Evolutionary conservation across 805 yeast genomes (phyloP).

Genomic region (Cyberlindnera americana): DNA sequence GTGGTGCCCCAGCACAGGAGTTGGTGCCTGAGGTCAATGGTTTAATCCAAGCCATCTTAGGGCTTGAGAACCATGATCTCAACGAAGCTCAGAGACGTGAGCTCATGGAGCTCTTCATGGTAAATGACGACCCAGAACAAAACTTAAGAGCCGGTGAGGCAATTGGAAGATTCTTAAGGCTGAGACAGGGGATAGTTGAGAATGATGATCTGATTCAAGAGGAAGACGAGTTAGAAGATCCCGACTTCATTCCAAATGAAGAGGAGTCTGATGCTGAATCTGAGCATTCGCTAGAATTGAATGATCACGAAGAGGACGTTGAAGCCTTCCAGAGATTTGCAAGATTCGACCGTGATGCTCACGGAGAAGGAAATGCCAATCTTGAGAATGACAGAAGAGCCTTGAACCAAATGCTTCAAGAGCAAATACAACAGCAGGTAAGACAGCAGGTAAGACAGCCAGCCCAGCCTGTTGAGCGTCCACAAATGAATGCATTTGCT

Average conservation of each 20-base stretch:
- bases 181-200: constrained; percentile 6
- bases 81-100: too few relatives aligned
- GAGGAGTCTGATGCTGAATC: constrained; percentile 19
- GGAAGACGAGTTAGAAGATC: constrained; percentile 29
- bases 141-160: neutral
- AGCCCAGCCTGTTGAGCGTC: too few relatives aligned
- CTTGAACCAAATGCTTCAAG: too few relatives aligned
- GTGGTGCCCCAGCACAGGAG: too few relatives aligned
- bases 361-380: constrained; percentile 3
- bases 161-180: neutral
- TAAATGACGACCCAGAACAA: constrained; percentile 2
- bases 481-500: neutral
- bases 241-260: constrained; percentile 27
- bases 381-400: too few relatives aligned
- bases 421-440: too few relatives aligned
- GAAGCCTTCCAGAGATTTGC: constrained; percentile 16
- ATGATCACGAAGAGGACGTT: constrained; percentile 18
- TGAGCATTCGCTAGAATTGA: constrained; percentile 3
- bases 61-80: too few relatives aligned
- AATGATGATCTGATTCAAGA: constrained; percentile 19
- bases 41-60: too few relatives aligned
- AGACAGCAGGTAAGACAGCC: too few relatives aligned
- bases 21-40: neutral
- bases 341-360: constrained; percentile 15
- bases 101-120: too few relatives aligned